These are phyloP conservation scores for Suhomyces guaymorum DNA, from an alignment of 1,139 yeast species.

Conservation along the genomic window DNA sequence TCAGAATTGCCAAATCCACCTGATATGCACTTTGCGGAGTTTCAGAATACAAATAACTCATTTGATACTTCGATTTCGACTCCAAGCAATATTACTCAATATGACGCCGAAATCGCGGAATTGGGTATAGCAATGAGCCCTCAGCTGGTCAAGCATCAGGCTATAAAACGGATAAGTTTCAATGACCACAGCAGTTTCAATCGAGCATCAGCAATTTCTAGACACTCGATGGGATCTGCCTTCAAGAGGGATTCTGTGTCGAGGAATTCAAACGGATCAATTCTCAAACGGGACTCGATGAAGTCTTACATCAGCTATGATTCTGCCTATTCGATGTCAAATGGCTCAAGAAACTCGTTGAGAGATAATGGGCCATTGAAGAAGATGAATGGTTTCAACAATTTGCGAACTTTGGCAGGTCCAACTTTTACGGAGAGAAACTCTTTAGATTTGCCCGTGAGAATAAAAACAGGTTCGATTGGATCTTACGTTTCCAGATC, in stretches of 20 bases:
- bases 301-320: slow-evolving; percentile 59
- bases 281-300: slow-evolving; percentile 37
- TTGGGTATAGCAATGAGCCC: slow-evolving; percentile 50
- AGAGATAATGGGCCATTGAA: slow-evolving; percentile 21
- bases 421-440: slow-evolving; percentile 16
- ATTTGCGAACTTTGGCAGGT: slow-evolving; percentile 33
- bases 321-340: slow-evolving; percentile 49
- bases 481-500: slow-evolving; percentile 28
- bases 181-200: slow-evolving; percentile 19
- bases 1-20: slow-evolving; percentile 23
- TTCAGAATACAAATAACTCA: slow-evolving; percentile 23
- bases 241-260: slow-evolving; percentile 37
- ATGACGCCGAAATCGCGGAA: slow-evolving; percentile 46
- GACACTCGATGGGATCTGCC: slow-evolving; percentile 29
- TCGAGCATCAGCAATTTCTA: slow-evolving; percentile 26
- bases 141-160: slow-evolving; percentile 25
- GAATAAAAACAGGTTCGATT: slow-evolving; percentile 23
- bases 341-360: slow-evolving; percentile 24
- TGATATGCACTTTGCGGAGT: slow-evolving; percentile 4
- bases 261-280: slow-evolving; percentile 29
- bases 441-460: slow-evolving; percentile 28
- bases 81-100: slow-evolving; percentile 44
- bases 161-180: slow-evolving; percentile 30
- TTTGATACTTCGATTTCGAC: slow-evolving; percentile 37
- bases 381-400: slow-evolving; percentile 41